Base-by-base conservation (phyloP, 2,329 filamentous ascomycete genomes). In the Coccinonectria pachysandricola region DNA sequence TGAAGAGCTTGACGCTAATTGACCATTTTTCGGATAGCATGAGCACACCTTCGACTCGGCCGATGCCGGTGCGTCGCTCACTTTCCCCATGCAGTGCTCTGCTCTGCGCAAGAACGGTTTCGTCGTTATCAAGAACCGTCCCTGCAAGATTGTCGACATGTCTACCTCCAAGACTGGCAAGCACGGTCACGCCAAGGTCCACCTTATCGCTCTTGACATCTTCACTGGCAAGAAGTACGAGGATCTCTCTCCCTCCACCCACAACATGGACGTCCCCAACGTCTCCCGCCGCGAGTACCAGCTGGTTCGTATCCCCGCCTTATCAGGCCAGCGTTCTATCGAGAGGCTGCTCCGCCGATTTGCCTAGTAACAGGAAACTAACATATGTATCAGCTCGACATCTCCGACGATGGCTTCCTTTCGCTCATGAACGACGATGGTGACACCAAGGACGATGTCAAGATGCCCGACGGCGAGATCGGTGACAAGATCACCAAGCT, bases 91-190 rank as follows among this genome's bases (percentile, higher is more conserved):
- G 85, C 91, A 98, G 76, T 98, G 91, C 70, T 98, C 92, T 70
- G 88, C 92, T 55, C 76, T 98, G 74, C 82, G 91, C 62, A 96
- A 98, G 87, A 93, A 92, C 79, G 88, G 91, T 48, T 80, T 82
- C 75, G 91, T 98, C 64, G 79, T 88, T 62, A 96, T 98, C 71
- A 98, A 98, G 80, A 69, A 73, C 67, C 91, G 91, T 53, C 92
- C 91, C 53, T 98, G 91, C 87, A 98, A 96, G 83, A 98, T 98
- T 54, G 84, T 96, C 64, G 91, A 98, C 59, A 98, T 98, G 92
- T 94, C 86, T 50, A 98, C 91, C 71, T 98, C 91, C 64, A 98
- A 98, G 87, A 98, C 91, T 49, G 91, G 91, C 69, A 98, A 98
- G 85, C 91, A 98, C 82, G 91, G 91, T 65, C 92, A 98, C 83